phyloP scores from a whole-genome alignment of 768 basidiomycete genomes.

The Termitomyces sp. region DNA sequence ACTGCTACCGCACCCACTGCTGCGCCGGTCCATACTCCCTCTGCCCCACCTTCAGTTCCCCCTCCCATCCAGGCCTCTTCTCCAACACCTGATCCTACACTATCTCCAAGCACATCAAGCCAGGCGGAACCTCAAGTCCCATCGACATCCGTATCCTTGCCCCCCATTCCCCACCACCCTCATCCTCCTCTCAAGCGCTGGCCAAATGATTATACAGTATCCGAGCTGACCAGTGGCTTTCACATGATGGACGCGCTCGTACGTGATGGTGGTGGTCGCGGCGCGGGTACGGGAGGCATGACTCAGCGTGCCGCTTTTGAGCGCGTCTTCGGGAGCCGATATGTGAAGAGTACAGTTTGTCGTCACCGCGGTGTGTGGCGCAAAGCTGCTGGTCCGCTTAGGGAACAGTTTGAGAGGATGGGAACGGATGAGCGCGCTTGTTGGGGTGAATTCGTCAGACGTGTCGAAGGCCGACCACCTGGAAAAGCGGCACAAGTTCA shows the following conservation, averaged over 20 bases:
- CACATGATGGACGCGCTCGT: slow-evolving; percentile 40
- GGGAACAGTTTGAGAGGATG: slow-evolving; percentile 50
- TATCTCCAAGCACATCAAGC: slow-evolving; percentile 12
- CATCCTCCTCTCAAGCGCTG: slow-evolving; percentile 67
- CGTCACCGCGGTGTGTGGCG: slow-evolving; percentile 66
- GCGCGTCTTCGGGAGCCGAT: slow-evolving; percentile 63
- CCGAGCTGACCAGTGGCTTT: slow-evolving; percentile 59
- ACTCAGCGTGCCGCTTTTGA: slow-evolving; percentile 67
- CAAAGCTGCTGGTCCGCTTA: slow-evolving; percentile 41
- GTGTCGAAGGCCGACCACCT: slow-evolving; percentile 47
- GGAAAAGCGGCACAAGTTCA: slow-evolving; percentile 16
- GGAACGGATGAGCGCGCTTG: slow-evolving; percentile 50
- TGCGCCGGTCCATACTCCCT: background rate
- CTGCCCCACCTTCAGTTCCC: background rate
- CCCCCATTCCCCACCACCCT: slow-evolving; percentile 43
- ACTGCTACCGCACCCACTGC: background rate
- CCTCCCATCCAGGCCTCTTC: background rate
- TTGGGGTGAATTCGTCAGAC: slow-evolving; percentile 66
- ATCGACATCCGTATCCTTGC: slow-evolving; percentile 9
- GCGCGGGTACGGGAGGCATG: slow-evolving; percentile 26
- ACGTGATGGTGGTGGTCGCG: slow-evolving; percentile 27
- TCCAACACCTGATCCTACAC: slow-evolving; percentile 1
- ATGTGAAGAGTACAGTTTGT: slow-evolving; percentile 71
- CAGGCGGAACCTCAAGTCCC: background rate
- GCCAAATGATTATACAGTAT: slow-evolving; percentile 73